Conservation (phyloP, 2,329 filamentous ascomycete genomes). For the Phialophora chinensis region DNA sequence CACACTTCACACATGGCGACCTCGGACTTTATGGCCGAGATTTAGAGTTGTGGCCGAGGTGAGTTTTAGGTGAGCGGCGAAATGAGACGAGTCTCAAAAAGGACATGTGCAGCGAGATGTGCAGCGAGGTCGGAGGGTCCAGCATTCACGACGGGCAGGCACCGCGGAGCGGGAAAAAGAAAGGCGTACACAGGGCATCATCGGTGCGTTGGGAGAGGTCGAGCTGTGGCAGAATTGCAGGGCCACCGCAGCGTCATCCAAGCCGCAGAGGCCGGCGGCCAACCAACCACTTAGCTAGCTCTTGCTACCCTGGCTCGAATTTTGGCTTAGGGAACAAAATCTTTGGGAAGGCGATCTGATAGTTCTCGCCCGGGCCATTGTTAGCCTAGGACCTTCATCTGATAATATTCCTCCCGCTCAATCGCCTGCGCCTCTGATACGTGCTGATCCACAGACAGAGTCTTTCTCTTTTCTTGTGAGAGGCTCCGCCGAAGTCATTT, state of each 20-base stretch:
- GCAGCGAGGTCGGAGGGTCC: conserved; percentile 8
- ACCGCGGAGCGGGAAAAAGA: not conserved
- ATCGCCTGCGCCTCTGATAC: conserved; percentile 7
- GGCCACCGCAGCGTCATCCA: conserved; percentile 22
- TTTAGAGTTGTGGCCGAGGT: conserved; percentile 7
- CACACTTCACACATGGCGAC: not conserved
- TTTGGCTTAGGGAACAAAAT: conserved; percentile 27
- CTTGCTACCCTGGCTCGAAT: conserved; percentile 11
- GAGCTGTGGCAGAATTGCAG: conserved; percentile 1
- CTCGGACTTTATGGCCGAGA: conserved; percentile 2
- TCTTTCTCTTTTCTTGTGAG: not conserved
- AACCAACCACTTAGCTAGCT: conserved; percentile 15
- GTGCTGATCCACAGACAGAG: not conserved
- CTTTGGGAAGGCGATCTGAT: conserved; percentile 23
- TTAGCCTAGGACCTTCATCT: conserved; percentile 20
- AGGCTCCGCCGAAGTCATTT: conserved; percentile 2
- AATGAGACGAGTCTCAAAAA: not conserved
- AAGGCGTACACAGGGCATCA: conserved; percentile 8
- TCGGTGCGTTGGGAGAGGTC: not conserved
- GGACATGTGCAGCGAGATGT: not conserved
- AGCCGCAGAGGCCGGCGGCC: conserved; percentile 11
- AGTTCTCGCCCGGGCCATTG: conserved; percentile 26
- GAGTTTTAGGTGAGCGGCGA: conserved; percentile 1
- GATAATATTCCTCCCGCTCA: conserved; percentile 17
- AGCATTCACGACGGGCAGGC: not conserved